These are phyloP conservation scores for Neurospora sp. DNA, from an alignment of 495 filamentous ascomycete species.

Conservation along the genomic window DNA sequence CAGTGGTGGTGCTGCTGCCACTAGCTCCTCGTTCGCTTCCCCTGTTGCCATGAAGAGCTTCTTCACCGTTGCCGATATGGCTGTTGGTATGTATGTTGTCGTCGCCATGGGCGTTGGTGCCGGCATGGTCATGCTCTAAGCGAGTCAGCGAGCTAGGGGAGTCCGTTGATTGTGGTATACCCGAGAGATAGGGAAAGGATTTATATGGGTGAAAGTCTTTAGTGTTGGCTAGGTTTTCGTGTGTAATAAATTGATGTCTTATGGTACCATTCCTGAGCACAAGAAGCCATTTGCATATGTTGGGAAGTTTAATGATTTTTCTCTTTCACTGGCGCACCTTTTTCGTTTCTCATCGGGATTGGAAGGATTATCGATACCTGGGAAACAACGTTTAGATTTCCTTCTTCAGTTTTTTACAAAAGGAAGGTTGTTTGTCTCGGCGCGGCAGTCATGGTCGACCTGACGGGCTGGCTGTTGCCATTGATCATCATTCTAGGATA, in stretches of 20 bases:
- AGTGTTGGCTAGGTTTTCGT: background rate
- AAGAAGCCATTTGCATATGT: background rate
- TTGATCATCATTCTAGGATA: background rate
- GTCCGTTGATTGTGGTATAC: background rate
- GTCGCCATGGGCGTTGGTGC: slow-evolving; percentile 58
- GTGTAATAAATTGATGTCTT: background rate
- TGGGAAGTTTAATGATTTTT: background rate
- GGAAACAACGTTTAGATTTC: background rate
- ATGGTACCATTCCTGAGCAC: background rate
- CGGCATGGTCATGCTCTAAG: slow-evolving; percentile 70
- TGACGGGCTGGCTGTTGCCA: background rate
- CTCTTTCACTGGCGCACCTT: background rate
- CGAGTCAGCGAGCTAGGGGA: background rate
- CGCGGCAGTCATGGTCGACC: background rate
- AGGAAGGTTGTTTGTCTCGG: background rate
- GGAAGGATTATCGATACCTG: background rate
- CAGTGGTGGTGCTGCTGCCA: slow-evolving; percentile 22
- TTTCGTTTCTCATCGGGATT: background rate
- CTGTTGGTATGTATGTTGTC: slow-evolving; percentile 57
- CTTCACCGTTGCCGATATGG: slow-evolving; percentile 53
- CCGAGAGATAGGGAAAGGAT: background rate
- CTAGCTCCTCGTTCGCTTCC: slow-evolving; percentile 22
- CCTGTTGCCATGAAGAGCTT: slow-evolving; percentile 37
- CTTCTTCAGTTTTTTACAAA: background rate
- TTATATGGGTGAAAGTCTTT: background rate